A percentile compares a stretch with the other conserved stretches of the same genome.
These are phyloP conservation scores for Laburnicola sp. DNA, from an alignment of 2,329 filamentous ascomycete species.

Conservation along the genomic window DNA sequence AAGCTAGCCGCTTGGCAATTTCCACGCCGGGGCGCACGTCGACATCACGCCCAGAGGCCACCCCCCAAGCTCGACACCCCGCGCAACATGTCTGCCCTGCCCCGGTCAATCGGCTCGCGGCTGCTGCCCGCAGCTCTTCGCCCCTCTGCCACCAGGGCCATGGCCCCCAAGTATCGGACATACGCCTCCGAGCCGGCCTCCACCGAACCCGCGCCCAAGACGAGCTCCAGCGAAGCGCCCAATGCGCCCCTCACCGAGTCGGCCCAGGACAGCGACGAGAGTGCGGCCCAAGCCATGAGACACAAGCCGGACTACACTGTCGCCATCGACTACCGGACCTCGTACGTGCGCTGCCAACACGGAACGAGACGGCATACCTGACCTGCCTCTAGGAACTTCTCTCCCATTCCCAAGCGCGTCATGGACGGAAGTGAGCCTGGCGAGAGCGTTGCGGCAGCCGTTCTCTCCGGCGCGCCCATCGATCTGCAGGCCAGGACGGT, in stretches of 20 bases:
- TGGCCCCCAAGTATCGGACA: slow-evolving; percentile 35
- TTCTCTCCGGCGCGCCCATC: slow-evolving; percentile 87
- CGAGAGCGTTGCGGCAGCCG: slow-evolving; percentile 74
- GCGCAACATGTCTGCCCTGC: slow-evolving; percentile 46
- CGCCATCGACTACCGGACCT: slow-evolving; percentile 83
- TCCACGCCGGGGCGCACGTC: slow-evolving; percentile 25
- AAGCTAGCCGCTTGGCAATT: slow-evolving; percentile 29
- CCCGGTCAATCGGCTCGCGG: slow-evolving; percentile 46
- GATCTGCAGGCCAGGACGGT: slow-evolving; percentile 94
- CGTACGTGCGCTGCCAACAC: slow-evolving; percentile 60
- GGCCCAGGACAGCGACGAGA: slow-evolving; percentile 57
- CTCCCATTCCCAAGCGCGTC: slow-evolving; percentile 83
- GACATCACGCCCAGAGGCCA: slow-evolving; percentile 24
- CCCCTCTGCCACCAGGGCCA: slow-evolving; percentile 27
- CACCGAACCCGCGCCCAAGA: slow-evolving; percentile 31
- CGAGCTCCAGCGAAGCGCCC: slow-evolving; percentile 44
- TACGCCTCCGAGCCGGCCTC: slow-evolving; percentile 35
- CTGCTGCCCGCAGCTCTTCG: slow-evolving; percentile 43
- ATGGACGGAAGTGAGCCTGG: slow-evolving; percentile 88
- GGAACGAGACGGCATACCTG: slow-evolving; percentile 18
- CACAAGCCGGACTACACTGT: slow-evolving; percentile 83
- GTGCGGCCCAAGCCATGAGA: slow-evolving; percentile 55
- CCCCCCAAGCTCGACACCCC: slow-evolving; percentile 21
- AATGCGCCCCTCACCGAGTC: slow-evolving; percentile 45
- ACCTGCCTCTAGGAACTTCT: slow-evolving; percentile 69